Evolutionary conservation across 805 yeast species (phyloP).

Genomic region (Metschnikowia borealis): DNA sequence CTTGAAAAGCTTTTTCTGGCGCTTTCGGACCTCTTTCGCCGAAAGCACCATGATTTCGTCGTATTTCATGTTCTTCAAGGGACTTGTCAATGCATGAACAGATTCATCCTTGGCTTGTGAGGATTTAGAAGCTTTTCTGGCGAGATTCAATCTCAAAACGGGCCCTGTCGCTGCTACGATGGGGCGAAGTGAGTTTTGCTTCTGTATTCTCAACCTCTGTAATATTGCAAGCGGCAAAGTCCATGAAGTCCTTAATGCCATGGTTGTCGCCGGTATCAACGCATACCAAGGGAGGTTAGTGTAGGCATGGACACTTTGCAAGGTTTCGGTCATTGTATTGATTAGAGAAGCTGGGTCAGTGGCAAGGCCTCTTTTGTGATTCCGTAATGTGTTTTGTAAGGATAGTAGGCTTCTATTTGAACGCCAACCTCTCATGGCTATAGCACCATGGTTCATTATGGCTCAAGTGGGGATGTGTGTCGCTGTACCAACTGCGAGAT

Average conservation of each 20-base stretch:
- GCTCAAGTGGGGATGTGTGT: background rate
- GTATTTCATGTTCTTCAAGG: constrained; percentile 50
- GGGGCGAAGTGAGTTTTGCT: constrained; percentile 70
- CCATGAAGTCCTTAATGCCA: constrained; percentile 57
- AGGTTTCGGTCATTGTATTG: constrained; percentile 29
- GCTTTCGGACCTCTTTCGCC: constrained; percentile 69
- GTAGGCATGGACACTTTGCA: constrained; percentile 49
- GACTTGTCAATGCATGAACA: constrained; percentile 25
- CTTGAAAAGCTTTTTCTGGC: constrained; percentile 70
- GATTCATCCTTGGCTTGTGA: constrained; percentile 19
- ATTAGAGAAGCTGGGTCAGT: constrained; percentile 32
- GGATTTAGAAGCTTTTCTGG: constrained; percentile 43
- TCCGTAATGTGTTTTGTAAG: too few relatives aligned
- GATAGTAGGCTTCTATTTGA: background rate
- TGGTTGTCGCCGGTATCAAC: constrained; percentile 69
- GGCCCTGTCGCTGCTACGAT: constrained; percentile 73
- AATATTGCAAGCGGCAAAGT: constrained; percentile 77
- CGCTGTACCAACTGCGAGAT: background rate
- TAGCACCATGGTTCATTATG: background rate
- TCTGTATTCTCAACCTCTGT: constrained; percentile 65
- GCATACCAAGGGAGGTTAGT: constrained; percentile 80
- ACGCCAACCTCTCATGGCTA: background rate
- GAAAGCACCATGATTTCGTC: constrained; percentile 76
- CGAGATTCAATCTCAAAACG: constrained; percentile 55
- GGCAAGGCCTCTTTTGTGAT: constrained; percentile 20